Percentiles rank a stretch among this genome's conserved stretches.
phyloP scores from a whole-genome alignment of 495 filamentous ascomycete species.

The Saxispiralis lemnorum region DNA sequence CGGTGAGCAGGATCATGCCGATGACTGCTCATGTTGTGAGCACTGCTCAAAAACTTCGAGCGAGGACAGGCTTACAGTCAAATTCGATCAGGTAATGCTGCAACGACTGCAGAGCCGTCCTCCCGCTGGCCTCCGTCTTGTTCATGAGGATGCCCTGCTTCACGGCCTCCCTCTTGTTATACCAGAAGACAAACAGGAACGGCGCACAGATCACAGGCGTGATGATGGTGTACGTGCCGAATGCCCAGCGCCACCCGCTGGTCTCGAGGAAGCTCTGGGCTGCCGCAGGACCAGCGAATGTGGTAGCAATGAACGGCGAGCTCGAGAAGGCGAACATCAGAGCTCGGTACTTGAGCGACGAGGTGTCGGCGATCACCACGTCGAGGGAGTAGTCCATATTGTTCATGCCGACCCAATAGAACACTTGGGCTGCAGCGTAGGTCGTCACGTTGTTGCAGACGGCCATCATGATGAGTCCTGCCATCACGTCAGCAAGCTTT shows the following conservation, averaged over 20 bases:
- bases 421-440: slow-evolving; percentile 48
- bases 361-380: slow-evolving; percentile 58
- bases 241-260: slow-evolving; percentile 39
- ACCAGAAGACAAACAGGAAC: slow-evolving; percentile 33
- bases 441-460: slow-evolving; percentile 41
- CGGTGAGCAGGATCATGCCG: slow-evolving; percentile 11
- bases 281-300: slow-evolving; percentile 44
- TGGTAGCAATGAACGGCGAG: slow-evolving; percentile 41
- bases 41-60: neutral
- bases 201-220: slow-evolving; percentile 38
- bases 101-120: slow-evolving; percentile 6
- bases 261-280: slow-evolving; percentile 29
- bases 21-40: slow-evolving; percentile 8
- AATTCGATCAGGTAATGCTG: slow-evolving; percentile 15
- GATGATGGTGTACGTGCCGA: slow-evolving; percentile 39
- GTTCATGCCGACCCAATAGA: slow-evolving; percentile 45
- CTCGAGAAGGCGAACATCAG: slow-evolving; percentile 42
- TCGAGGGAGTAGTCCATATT: slow-evolving; percentile 46
- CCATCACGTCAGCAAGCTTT: no score
- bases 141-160: slow-evolving; percentile 18
- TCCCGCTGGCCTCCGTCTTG: slow-evolving; percentile 11
- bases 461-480: slow-evolving; percentile 29
- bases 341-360: slow-evolving; percentile 44
- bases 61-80: slow-evolving; percentile 8
- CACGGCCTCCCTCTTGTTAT: slow-evolving; percentile 37